A percentile compares a stretch with the other conserved stretches of the same genome.
Evolutionary conservation across 2,329 filamentous ascomycete species (phyloP).

Genomic region (Ophiosphaerella narmari): DNA sequence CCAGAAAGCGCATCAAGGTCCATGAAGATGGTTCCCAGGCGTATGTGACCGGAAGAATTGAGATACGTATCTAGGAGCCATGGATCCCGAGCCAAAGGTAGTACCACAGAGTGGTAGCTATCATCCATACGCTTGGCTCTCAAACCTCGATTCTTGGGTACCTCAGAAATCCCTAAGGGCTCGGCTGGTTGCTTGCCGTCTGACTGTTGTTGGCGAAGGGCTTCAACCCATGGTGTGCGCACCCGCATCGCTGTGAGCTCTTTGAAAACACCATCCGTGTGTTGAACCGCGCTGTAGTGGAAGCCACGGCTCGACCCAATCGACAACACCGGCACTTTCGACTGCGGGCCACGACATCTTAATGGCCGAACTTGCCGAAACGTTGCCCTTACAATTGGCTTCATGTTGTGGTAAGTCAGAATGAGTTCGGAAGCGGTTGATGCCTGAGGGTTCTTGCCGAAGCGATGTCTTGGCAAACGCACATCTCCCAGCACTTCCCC

Average conservation of each 20-base stretch:
- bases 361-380: constrained; percentile 20
- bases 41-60: constrained; percentile 75
- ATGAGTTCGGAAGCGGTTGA: neutral
- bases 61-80: constrained; percentile 80
- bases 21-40: constrained; percentile 75
- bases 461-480: constrained; percentile 22
- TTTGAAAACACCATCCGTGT: constrained; percentile 64
- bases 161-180: constrained; percentile 38
- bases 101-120: constrained; percentile 69
- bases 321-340: neutral
- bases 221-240: constrained; percentile 71
- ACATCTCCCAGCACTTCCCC: neutral
- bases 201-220: constrained; percentile 59
- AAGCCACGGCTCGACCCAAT: constrained; percentile 19
- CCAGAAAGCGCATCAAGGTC: constrained; percentile 79
- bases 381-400: constrained; percentile 19
- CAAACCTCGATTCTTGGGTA: constrained; percentile 58
- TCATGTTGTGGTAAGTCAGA: constrained; percentile 25
- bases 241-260: constrained; percentile 54
- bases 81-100: constrained; percentile 73
- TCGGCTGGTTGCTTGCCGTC: constrained; percentile 37
- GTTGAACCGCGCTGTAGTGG: constrained; percentile 27
- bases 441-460: constrained; percentile 17
- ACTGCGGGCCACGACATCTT: constrained; percentile 8
- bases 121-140: constrained; percentile 72